Base-by-base conservation (phyloP, 1,284 basidiomycete species). In the Cryptococcus sp. region DNA sequence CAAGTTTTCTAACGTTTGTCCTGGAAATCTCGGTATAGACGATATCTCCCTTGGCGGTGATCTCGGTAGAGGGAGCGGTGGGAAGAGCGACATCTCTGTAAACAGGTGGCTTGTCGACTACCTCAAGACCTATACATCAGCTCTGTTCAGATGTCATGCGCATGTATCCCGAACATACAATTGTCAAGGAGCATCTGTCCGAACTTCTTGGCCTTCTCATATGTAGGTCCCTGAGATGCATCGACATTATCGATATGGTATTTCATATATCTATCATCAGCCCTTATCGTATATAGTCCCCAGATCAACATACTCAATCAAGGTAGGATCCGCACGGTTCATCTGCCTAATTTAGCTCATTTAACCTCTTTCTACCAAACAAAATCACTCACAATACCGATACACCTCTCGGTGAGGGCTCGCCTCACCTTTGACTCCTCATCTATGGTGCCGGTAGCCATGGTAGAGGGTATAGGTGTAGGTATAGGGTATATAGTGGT, bases 181-280 rank as follows among this genome's bases (percentile, higher is more conserved):
- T 98, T 98, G 74, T 96, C 87, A 62, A 98, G 86, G 49, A 98
- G 83, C 73, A 93, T 87, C 72, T 96, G 91, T 49, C 92, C 94
- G 67, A 98, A 97, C 75, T 94, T 87, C 78, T 98, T 98, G 43
- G 91, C 94, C 36, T 97, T 82, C 66, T 83, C 83, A 78, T 96
- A 98, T 7, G 85, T 97, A 61, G 92, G 87, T 46, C 96, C 93
- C 66, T 86, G 86, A 45, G 80, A 81, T 7, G 88, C 79, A 70
- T 93, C 85, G 56, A 87, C 87, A 48, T 82, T 82, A 74, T 94
- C 83, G 70, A 98, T 91, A 75, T 91, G 82, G 77, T 91, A 96
- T 72, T 96, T 87, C 93, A 98, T 96, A 78, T 96, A 98, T 7
- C 72, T 79, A 39, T 45, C 25, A 39, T 51, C 44, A 52, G 51